Evolutionary conservation across 2,329 filamentous ascomycete genomes (phyloP).

Genomic region (Pleoardoris graminearum): DNA sequence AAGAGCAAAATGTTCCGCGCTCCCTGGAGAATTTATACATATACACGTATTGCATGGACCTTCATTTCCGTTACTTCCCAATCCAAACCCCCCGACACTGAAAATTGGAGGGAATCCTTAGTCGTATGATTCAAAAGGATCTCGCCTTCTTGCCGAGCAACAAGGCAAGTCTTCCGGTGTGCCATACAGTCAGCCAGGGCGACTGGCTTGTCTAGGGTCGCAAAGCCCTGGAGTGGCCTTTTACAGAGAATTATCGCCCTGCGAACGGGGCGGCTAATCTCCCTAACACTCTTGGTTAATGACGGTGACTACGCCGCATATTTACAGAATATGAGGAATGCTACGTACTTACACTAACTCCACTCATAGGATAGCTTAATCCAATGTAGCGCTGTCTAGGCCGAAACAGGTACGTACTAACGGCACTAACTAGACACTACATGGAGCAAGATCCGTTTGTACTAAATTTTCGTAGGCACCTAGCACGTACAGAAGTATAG

Average conservation of each 20-base stretch:
- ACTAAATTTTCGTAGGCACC: no score
- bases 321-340: background rate
- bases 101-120: background rate
- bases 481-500: background rate
- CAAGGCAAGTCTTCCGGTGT: background rate
- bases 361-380: background rate
- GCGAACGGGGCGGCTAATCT: background rate
- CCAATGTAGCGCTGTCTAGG: background rate
- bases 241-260: background rate
- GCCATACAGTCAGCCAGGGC: background rate
- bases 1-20: background rate
- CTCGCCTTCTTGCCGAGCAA: background rate
- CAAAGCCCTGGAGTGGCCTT: background rate
- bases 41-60: background rate
- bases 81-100: background rate
- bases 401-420: background rate
- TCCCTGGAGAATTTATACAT: background rate
- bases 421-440: background rate
- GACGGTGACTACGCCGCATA: no score
- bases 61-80: background rate
- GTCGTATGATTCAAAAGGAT: background rate
- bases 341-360: background rate
- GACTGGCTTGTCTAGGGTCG: no score
- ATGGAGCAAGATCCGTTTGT: background rate
- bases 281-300: no score